Conservation (phyloP, 2,329 filamentous ascomycete genomes). For the Xylaria sp. region DNA sequence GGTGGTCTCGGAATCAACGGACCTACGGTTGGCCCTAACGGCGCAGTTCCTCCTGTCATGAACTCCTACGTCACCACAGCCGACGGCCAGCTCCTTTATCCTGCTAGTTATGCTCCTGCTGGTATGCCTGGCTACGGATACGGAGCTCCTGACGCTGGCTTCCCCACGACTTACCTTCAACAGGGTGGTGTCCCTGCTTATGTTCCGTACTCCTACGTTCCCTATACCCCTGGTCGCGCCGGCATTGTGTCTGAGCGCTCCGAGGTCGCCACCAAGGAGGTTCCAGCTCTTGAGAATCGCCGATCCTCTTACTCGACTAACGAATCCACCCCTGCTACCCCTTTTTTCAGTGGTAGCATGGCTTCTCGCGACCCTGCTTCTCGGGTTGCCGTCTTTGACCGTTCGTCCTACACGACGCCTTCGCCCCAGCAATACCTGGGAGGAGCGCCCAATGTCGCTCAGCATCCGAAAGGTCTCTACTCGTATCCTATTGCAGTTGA, state of each 20-base stretch:
- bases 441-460: constrained; percentile 42
- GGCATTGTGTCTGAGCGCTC: constrained; percentile 52
- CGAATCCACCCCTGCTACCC: constrained; percentile 69
- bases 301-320: constrained; percentile 72
- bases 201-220: constrained; percentile 50
- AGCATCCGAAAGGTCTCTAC: constrained; percentile 48
- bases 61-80: constrained; percentile 40
- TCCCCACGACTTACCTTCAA: constrained; percentile 46
- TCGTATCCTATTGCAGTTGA: constrained; percentile 47
- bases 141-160: constrained; percentile 32
- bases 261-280: constrained; percentile 56
- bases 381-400: constrained; percentile 64
- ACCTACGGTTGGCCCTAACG: constrained; percentile 30
- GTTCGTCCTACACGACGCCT: constrained; percentile 69
- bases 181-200: constrained; percentile 44
- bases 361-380: constrained; percentile 65
- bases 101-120: constrained; percentile 30
- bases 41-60: constrained; percentile 39
- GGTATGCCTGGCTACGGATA: constrained; percentile 37
- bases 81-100: constrained; percentile 42
- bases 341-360: constrained; percentile 64
- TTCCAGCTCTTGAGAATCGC: constrained; percentile 68
- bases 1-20: constrained; percentile 44
- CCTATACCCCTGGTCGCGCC: constrained; percentile 59
- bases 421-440: constrained; percentile 65